Evolutionary conservation across 768 basidiomycete species (phyloP), one percentile per base, ranked within the genome.

Genomic region (Rhizopogon rudus): DNA sequence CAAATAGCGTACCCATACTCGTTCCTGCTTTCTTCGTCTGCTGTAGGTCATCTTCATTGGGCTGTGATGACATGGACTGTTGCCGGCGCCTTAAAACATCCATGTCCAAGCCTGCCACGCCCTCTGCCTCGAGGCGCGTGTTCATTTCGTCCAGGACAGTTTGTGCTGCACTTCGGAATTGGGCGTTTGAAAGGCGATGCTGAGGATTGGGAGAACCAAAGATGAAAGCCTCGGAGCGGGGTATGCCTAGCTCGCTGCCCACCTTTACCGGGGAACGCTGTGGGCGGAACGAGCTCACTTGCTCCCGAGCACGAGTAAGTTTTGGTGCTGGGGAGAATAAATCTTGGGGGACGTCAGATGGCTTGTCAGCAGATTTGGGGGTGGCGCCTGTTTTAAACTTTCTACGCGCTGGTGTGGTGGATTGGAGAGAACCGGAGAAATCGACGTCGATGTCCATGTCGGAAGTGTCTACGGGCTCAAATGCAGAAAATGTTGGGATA

Each of bases 61-160:
- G 33, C 8, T 10, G 53, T 16, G 51, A 43, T 17, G 52, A 31
- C 41, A n/a, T 51, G 6, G 29, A 22, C 3, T 51, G 51, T 22
- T 39, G 59, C 35, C 17, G 55, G 46, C 69, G 77, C 39, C 70
- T 61, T 48, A 87, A 74, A 29, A 86, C 68, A 40, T 75, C 70
- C 20, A 71, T 61, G 17, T 71, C 74, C 33, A 87, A 72, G 22
- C 71, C 71, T 33, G 80, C 73, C 6, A 82, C 77, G 1, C 85
- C 86, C 6, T 80, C 79, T 7, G 75, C 77, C 3, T 75, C 77
- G 9, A 92, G 76, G 2, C 88, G 82, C 50, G 77, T 75, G 65
- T 92, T 91, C 87, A 93, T 90, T 69, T 93, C 91, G 49, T 85
- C 86, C 31, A 93, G 73, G 29, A 93, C 83, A 20, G 79, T 78